A percentile compares a stretch with the other conserved stretches of the same genome.
These are phyloP conservation scores for Babesia ovata DNA, from an alignment of 169 alveolate genomes.

Conservation along the genomic window DNA sequence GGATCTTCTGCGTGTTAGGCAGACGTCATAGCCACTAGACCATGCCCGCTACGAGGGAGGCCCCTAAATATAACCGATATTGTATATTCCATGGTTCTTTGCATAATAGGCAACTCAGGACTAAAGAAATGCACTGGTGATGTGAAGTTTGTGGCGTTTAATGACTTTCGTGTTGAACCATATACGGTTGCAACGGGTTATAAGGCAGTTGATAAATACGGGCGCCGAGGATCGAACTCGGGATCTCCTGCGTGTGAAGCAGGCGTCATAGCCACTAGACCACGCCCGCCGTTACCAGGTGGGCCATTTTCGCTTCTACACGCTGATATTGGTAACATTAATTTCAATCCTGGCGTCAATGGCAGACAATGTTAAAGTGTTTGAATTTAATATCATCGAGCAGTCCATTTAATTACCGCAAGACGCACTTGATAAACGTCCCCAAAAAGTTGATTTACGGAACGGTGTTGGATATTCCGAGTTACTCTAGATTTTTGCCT, in stretches of 20 bases:
- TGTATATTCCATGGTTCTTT: no score
- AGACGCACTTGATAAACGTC: constrained; percentile 21
- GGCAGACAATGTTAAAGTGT: constrained; percentile 28
- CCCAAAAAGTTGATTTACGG: constrained; percentile 35
- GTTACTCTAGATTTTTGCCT: constrained; percentile 49
- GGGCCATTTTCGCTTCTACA: neutral
- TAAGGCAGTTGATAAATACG: constrained; percentile 25
- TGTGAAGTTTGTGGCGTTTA: neutral
- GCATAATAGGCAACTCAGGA: no score
- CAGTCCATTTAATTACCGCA: constrained; percentile 8
- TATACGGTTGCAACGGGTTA: neutral
- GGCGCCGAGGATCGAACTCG: constrained; percentile 91
- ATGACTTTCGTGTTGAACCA: neutral
- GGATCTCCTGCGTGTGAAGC: constrained; percentile 90
- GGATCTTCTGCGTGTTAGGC: constrained; percentile 93
- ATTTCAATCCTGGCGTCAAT: neutral
- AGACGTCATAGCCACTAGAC: constrained; percentile 94
- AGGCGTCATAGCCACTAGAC: constrained; percentile 89
- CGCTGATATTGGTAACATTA: neutral
- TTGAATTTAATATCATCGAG: constrained; percentile 11
- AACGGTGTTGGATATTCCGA: constrained; percentile 58
- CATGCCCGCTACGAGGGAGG: constrained; percentile 82
- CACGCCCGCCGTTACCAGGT: constrained; percentile 78
- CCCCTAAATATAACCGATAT: no score
- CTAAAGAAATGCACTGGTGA: no score